phyloP scores from a whole-genome alignment of 345 rosid genomes.

The Citrus hindsii region DNA sequence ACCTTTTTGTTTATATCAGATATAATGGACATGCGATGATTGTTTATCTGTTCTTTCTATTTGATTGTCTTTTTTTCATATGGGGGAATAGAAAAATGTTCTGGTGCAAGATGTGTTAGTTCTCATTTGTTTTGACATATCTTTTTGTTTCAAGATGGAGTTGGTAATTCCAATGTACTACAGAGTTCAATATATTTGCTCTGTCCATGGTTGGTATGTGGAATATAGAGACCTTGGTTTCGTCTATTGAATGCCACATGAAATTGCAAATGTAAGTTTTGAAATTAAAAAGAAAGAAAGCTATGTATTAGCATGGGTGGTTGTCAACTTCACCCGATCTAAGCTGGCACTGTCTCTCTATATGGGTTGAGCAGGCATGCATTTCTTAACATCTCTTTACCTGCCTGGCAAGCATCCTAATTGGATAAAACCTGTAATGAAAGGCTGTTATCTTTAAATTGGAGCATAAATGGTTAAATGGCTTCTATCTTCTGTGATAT shows the following conservation, averaged over 20 bases:
- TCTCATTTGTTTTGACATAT: background rate
- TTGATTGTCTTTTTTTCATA: background rate
- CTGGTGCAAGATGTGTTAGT: background rate
- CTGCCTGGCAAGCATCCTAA: background rate
- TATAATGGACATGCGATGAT: background rate
- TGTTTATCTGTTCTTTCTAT: background rate
- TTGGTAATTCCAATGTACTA: background rate
- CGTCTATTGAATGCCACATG: background rate
- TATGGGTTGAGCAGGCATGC: background rate
- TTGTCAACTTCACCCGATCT: background rate
- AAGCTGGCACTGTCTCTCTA: background rate
- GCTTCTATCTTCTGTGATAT: background rate
- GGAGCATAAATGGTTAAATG: background rate
- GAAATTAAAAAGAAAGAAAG: background rate
- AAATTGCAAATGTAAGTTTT: background rate
- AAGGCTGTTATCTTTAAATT: background rate
- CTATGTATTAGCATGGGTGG: background rate
- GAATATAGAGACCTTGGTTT: background rate
- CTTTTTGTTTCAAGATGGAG: background rate
- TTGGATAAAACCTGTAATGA: background rate
- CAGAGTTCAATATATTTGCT: background rate
- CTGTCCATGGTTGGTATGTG: background rate
- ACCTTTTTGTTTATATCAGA: background rate
- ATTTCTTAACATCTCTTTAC: background rate
- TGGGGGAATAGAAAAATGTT: background rate